Evolutionary conservation across 2,329 filamentous ascomycete genomes (phyloP).

Genomic region (Verticillium zaregamsianum): DNA sequence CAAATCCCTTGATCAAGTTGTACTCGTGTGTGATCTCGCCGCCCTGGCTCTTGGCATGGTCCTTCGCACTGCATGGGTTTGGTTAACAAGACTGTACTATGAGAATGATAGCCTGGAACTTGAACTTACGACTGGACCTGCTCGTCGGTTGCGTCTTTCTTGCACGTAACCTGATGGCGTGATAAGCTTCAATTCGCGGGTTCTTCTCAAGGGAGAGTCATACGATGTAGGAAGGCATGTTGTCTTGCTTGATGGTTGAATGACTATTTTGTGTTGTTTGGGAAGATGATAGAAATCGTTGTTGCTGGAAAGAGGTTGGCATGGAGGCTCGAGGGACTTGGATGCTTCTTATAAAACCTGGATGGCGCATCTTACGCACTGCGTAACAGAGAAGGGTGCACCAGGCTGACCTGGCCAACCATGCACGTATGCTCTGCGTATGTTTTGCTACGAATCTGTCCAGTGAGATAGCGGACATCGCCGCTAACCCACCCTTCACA

Average conservation of each 20-base stretch:
- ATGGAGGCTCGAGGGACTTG: background rate
- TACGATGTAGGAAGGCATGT: conserved; percentile 56
- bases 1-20: conserved; percentile 85
- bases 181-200: conserved; percentile 11
- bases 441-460: background rate
- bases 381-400: background rate
- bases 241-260: conserved; percentile 16
- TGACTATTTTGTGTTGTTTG: background rate
- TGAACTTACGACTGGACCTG: conserved; percentile 62
- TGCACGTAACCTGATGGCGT: conserved; percentile 67
- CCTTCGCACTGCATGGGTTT: conserved; percentile 62
- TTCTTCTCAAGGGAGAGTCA: conserved; percentile 10
- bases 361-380: background rate
- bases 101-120: conserved; percentile 1
- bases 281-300: background rate
- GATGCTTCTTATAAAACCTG: background rate
- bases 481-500: background rate
- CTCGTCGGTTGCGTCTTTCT: conserved; percentile 60
- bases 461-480: background rate
- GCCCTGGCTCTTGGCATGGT: conserved; percentile 68
- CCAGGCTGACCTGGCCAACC: background rate
- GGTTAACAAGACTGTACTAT: background rate
- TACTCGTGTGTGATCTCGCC: conserved; percentile 83
- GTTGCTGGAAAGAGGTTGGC: background rate
- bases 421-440: background rate